A percentile compares a stretch with the other conserved stretches of the same genome.
phyloP scores from a whole-genome alignment of 1,284 basidiomycete genomes.

The Takashimella tepidaria region DNA sequence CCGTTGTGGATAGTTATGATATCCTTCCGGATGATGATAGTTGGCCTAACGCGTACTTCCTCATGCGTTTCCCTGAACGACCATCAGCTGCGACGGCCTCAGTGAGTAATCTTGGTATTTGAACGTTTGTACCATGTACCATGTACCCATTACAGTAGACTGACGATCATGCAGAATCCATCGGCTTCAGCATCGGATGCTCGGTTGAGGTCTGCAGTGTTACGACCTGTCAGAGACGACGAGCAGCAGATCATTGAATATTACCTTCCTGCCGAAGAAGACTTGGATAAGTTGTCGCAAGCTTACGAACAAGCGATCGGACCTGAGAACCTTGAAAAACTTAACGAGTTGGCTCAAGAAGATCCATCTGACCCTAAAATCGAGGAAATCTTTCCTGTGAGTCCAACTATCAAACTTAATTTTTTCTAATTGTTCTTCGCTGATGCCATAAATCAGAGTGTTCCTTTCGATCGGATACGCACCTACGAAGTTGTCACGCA shows the following conservation, averaged over 20 bases:
- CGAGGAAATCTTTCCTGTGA: conserved; percentile 29
- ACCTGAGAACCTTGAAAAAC: conserved; percentile 17
- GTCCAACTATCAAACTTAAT: no score
- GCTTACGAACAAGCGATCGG: conserved; percentile 22
- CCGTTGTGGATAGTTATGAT: conserved; percentile 74
- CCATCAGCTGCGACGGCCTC: conserved; percentile 63
- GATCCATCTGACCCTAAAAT: conserved; percentile 23
- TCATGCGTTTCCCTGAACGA: conserved; percentile 81
- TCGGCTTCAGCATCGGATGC: conserved; percentile 50
- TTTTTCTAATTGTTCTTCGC: no score
- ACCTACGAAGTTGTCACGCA: conserved; percentile 42
- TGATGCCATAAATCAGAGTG: conserved; percentile 18
- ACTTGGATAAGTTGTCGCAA: conserved; percentile 37
- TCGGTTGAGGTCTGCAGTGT: conserved; percentile 72
- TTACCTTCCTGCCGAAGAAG: conserved; percentile 76
- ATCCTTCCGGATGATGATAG: conserved; percentile 79
- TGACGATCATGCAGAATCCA: conserved; percentile 53
- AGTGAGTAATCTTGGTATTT: conserved; percentile 49
- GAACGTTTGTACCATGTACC: conserved; percentile 8
- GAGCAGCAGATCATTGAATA: conserved; percentile 85
- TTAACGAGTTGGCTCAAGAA: conserved; percentile 17
- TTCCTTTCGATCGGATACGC: conserved; percentile 35
- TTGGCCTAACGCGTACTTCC: conserved; percentile 83
- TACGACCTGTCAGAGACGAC: conserved; percentile 72
- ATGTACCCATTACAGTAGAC: neutral